phyloP scores from a whole-genome alignment of 2,329 filamentous ascomycete genomes.

The Talaromyces sp. region DNA sequence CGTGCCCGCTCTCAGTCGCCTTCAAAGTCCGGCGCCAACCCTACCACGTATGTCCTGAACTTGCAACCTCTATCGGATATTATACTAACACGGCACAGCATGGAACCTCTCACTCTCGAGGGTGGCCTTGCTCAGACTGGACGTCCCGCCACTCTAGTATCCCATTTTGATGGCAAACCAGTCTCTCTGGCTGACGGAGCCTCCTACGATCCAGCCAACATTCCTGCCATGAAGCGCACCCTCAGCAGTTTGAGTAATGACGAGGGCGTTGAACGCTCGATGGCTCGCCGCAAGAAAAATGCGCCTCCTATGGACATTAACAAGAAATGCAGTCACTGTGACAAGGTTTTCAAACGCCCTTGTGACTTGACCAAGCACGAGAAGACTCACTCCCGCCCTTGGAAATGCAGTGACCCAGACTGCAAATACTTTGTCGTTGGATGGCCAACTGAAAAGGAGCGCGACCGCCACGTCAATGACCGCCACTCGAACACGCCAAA shows the following conservation, averaged over 20 bases:
- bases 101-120: conserved; percentile 71
- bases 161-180: conserved; percentile 71
- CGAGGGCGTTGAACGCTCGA: conserved; percentile 83
- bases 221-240: conserved; percentile 47
- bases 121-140: conserved; percentile 79
- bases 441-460: conserved; percentile 97
- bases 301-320: conserved; percentile 78
- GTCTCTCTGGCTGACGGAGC: conserved; percentile 71
- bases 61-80: not conserved
- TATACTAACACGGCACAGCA: conserved; percentile 33
- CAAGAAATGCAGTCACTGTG: conserved; percentile 75
- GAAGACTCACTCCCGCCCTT: conserved; percentile 94
- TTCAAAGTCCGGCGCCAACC: conserved; percentile 43
- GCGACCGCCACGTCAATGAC: conserved; percentile 92
- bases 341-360: conserved; percentile 92
- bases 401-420: conserved; percentile 76
- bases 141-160: conserved; percentile 75
- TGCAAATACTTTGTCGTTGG: conserved; percentile 90
- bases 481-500: conserved; percentile 78
- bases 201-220: conserved; percentile 48
- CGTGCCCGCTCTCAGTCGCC: conserved; percentile 53
- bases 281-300: conserved; percentile 94
- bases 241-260: conserved; percentile 56
- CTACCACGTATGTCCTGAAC: not conserved
- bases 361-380: conserved; percentile 97